Evolutionary conservation across 2,329 filamentous ascomycete genomes (phyloP), one percentile per base, ranked within the genome.

Genomic region (Venturia aucupariae): DNA sequence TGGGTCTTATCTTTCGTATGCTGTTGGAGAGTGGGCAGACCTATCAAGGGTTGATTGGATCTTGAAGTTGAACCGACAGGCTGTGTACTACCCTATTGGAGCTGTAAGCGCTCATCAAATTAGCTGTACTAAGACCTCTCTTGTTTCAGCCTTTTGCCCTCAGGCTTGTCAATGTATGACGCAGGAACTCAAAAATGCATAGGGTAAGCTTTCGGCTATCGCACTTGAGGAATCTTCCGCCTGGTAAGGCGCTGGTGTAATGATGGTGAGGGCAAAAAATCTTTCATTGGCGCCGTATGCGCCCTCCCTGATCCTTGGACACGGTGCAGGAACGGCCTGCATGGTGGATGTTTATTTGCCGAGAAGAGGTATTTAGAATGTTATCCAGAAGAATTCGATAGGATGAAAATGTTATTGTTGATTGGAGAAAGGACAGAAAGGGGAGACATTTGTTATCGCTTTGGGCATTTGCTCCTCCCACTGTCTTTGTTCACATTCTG

Each of bases 81-180:
- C 48, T 30, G 24, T 30, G 10, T 54, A 27, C 27, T 32, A 55
- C 30, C 10, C 19, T 6, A 55, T 55, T 55, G 51, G 51, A 55
- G 51, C 27, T 55, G 51, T 35, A 55, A 32, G 30, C 51, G 51
- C 51, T 35, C 30, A 19, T n/a, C 2, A 19, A 19, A n/a, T 55
- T 35, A 35, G 30, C 51, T 55, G 27, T 19, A 19, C 19, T 19
- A n/a, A 32, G 27, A n/a, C 51, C 51, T n/a, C 51, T 55, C 27
- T 55, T 55, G 51, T 55, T 55, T 55, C 51, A 55, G 51, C 51
- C 51, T 55, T 55, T 55, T 15, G 27, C 51, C 51, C 51, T 55
- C 51, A 55, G 13, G 51, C 51, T 35, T 35, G 51, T 8, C 1
- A 35, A 55, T 32, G 30, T 35, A 55, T 55, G 51, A 55, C 51